Base-by-base conservation (phyloP, 805 yeast genomes). In the Kregervanrija delftensis region DNA sequence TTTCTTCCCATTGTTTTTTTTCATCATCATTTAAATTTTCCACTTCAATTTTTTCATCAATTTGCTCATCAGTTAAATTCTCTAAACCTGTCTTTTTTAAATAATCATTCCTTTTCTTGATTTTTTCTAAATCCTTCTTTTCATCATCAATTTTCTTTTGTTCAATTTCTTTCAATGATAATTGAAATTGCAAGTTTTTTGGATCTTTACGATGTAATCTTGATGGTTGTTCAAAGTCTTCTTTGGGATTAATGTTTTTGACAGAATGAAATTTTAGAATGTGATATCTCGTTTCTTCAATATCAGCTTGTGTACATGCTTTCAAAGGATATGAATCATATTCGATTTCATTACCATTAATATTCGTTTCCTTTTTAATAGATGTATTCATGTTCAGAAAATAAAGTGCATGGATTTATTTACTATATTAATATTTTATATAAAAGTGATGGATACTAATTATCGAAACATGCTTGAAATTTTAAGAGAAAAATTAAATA, bases 171-270 rank as follows among this genome's bases (percentile, higher is more conserved):
- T 83, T 79, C 55, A 89, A 66, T 2, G 90, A 81, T 54, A 88
- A 69, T 62, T 88, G 95, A 58, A 86, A 86, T 61, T 90, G 96
- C 59, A 91, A 69, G 60, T 87, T 86, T 57, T 88, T 78, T 1
- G 99, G 96, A 63, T 91, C 98, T 59, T 91, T 90, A 54, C 98
- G 74, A 62, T 90, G 97, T 59, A 91, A 68, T 54, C 96, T 71
- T 14, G 90, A 82, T 0, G 99, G 99, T 47, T 76, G 76, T 45
- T 79, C 81, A 61, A 91, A 93, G 49, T 81, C 80, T 33, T 69
- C 66, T 35, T 70, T 65, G 10, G 93, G 91, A 50, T 87, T 87
- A 33, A 93, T 83, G 38, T 76, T 73, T 54, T 77, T 75, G 47
- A 79, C 79, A 32, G 85, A 73, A 57, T 84, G 95, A 58, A 91